Evolutionary conservation across 805 yeast species (phyloP).

Genomic region (Kuraishia capsulata): DNA sequence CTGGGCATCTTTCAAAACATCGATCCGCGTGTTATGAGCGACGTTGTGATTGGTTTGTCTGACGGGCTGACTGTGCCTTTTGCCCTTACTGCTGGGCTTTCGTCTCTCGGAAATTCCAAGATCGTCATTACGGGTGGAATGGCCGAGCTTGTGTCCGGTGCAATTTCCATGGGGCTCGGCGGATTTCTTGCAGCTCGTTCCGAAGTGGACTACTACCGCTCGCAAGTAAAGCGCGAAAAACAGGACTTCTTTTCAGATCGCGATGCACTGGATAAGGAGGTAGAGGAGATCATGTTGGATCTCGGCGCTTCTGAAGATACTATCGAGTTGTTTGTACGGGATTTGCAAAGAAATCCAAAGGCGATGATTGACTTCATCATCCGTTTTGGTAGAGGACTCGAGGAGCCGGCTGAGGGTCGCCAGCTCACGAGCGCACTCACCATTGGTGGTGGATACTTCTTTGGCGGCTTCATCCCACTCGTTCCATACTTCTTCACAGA

Average conservation of each 20-base stretch:
- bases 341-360: conserved; percentile 70
- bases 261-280: conserved; percentile 61
- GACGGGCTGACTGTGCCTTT: conserved; percentile 98
- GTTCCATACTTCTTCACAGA: conserved; percentile 81
- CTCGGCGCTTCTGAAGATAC: conserved; percentile 69
- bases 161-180: conserved; percentile 96
- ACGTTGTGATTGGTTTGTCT: conserved; percentile 84
- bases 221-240: conserved; percentile 67
- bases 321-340: conserved; percentile 62
- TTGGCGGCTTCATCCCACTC: conserved; percentile 90
- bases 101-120: conserved; percentile 81
- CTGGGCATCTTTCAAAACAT: conserved; percentile 39
- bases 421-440: conserved; percentile 83
- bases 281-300: conserved; percentile 72
- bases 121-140: conserved; percentile 96
- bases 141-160: conserved; percentile 95
- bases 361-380: conserved; percentile 80
- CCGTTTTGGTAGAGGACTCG: conserved; percentile 84
- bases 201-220: conserved; percentile 66
- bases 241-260: conserved; percentile 56
- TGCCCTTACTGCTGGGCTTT: conserved; percentile 93
- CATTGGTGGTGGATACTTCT: conserved; percentile 79
- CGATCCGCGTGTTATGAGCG: conserved; percentile 92
- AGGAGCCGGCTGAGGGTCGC: conserved; percentile 91
- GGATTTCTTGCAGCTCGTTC: conserved; percentile 93